Conservation (phyloP, 1,284 basidiomycete genomes). For the Rhodotorula mucilaginosa region DNA sequence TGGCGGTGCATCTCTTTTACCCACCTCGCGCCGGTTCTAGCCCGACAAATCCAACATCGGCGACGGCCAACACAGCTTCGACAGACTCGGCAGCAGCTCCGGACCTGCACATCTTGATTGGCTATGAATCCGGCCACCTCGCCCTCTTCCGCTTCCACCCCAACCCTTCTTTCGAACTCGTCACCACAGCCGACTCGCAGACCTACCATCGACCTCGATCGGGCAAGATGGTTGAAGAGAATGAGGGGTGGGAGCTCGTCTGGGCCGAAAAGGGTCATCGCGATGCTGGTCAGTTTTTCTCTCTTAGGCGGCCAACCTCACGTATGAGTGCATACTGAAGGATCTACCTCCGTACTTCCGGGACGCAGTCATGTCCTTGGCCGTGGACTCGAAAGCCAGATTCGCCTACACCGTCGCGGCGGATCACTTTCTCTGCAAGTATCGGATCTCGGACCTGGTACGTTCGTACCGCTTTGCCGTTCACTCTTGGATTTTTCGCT, state of each 20-base stretch:
- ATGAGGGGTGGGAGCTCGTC: conserved; percentile 38
- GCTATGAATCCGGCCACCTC: conserved; percentile 42
- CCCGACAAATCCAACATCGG: neutral
- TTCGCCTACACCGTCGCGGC: conserved; percentile 38
- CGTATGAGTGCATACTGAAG: neutral
- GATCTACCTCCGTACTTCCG: neutral
- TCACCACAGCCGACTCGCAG: no score
- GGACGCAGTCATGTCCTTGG: conserved; percentile 39
- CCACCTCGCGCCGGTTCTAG: neutral
- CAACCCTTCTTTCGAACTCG: neutral
- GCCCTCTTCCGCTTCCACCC: conserved; percentile 34
- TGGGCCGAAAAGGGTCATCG: conserved; percentile 40
- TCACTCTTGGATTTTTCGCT: neutral
- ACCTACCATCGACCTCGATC: neutral
- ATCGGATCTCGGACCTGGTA: conserved; percentile 26
- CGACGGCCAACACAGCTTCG: neutral
- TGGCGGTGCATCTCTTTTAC: conserved; percentile 36
- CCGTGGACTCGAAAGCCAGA: conserved; percentile 11
- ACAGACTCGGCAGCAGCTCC: neutral
- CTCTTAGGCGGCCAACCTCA: neutral
- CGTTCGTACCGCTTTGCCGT: neutral
- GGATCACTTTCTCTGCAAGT: conserved; percentile 39
- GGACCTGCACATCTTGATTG: conserved; percentile 32
- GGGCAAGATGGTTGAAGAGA: conserved; percentile 20
- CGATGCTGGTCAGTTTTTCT: conserved; percentile 38